phyloP scores from a whole-genome alignment of 2,329 filamentous ascomycete genomes.

The Hirsutella thompsonii region DNA sequence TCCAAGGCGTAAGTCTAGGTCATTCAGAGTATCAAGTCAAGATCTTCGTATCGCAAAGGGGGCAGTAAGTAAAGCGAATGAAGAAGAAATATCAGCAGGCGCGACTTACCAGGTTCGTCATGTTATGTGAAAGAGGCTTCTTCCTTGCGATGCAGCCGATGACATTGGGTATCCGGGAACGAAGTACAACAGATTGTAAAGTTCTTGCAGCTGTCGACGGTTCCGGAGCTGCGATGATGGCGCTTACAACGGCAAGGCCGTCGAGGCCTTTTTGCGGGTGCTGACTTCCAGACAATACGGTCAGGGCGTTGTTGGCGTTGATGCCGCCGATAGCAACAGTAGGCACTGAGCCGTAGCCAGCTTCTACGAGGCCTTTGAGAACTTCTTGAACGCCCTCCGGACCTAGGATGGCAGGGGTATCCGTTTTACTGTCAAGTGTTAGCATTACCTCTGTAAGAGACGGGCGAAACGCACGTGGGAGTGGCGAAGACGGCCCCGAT shows the following conservation, averaged over 20 bases:
- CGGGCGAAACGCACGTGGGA: constrained; percentile 43
- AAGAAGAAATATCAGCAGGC: too few relatives aligned
- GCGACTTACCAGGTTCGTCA: constrained; percentile 67
- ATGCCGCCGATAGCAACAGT: constrained; percentile 85
- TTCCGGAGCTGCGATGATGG: constrained; percentile 62
- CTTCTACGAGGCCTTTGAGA: constrained; percentile 40
- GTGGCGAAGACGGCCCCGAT: constrained; percentile 86
- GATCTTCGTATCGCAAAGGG: too few relatives aligned
- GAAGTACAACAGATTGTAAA: constrained; percentile 32
- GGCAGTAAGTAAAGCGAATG: neutral
- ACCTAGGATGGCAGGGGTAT: constrained; percentile 58
- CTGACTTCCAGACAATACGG: constrained; percentile 56
- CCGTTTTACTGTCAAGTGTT: constrained; percentile 51
- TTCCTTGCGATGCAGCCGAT: constrained; percentile 47
- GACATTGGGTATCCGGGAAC: constrained; percentile 37
- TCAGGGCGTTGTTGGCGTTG: constrained; percentile 61
- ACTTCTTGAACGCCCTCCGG: constrained; percentile 41
- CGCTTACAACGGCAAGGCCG: constrained; percentile 81
- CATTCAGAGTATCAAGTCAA: too few relatives aligned
- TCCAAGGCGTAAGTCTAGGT: neutral
- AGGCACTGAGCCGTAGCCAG: constrained; percentile 31
- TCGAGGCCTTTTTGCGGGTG: constrained; percentile 48
- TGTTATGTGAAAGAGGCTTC: constrained; percentile 80
- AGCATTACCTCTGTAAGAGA: too few relatives aligned
- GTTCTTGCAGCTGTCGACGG: constrained; percentile 49